These are phyloP conservation scores for Aphanoascus verrucosus DNA, from an alignment of 2,329 filamentous ascomycete genomes.

Conservation along the genomic window DNA sequence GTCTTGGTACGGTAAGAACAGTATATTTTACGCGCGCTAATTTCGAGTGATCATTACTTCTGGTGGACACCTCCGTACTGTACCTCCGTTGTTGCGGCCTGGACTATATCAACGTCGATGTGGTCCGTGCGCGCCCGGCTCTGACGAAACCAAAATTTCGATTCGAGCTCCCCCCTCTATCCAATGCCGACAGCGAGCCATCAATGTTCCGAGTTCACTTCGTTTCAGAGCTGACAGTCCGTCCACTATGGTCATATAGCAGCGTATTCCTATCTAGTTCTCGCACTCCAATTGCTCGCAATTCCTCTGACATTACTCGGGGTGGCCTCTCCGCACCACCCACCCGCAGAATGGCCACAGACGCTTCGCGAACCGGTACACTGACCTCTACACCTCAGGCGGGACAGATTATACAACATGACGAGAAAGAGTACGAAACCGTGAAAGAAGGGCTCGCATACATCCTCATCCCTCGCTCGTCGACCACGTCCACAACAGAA, in stretches of 20 bases:
- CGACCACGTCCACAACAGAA: constrained; percentile 20
- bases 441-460: constrained; percentile 58
- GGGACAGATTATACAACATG: constrained; percentile 31
- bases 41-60: too few relatives aligned
- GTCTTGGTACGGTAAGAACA: too few relatives aligned
- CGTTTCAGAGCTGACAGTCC: neutral
- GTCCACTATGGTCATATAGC: neutral
- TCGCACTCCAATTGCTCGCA: neutral
- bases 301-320: neutral
- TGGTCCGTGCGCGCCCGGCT: neutral
- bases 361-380: constrained; percentile 17
- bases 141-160: neutral
- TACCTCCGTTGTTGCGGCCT: too few relatives aligned
- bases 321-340: neutral
- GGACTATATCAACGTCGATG: neutral
- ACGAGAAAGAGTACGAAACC: constrained; percentile 47
- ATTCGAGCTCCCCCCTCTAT: neutral
- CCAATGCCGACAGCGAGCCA: neutral
- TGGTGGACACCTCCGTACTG: too few relatives aligned
- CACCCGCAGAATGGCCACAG: constrained; percentile 12
- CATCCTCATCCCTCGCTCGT: constrained; percentile 52
- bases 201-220: neutral
- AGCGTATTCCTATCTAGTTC: neutral
- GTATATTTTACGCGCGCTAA: too few relatives aligned
- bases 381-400: constrained; percentile 14